Base-by-base conservation (phyloP, 2,329 filamentous ascomycete genomes). In the Hypoxylon sp. region DNA sequence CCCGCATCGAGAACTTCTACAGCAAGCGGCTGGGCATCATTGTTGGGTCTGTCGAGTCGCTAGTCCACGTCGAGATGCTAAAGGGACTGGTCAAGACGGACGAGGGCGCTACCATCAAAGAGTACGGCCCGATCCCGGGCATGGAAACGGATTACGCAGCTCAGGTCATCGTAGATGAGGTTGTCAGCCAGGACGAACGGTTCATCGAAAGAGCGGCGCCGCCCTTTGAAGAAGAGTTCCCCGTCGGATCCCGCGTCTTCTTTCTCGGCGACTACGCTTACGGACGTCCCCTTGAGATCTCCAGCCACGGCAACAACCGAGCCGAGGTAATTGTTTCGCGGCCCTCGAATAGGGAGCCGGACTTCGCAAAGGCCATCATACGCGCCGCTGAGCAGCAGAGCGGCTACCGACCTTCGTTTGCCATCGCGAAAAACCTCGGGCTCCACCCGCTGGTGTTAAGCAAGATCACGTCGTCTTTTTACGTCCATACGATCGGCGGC, bases 381-480 rank as follows among this genome's bases (percentile, higher is more conserved):
- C 76, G 75, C 46, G 81, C 86, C 54, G 87, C 91, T 15, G 89
- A 94, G 72, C 82, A 81, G 45, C 78, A 81, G 49, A 91, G 87
- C 55, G 88, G 85, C 1, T 99, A 98, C 74, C 87, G 84, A 23
- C 93, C 95, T 4, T 96, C 94, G 0, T 98, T 88, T 73, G 84
- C 88, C n/a, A 91, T 99, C 58, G 91, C 96, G 11, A 90, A 87
- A 70, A 87, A 89, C 71, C 81, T 99, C 9, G 83, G 85, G 3
- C 80, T 99, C 60, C 93, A 96, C 64, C 89, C 93, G 6, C 81
- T 99, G 46, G 90, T 95, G 2, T 80, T 99, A 26, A 96, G 93
- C 75, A 99, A 97, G 81, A 90, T 99, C 69, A 98, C 95, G 0
- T 96, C 95, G 1, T 93, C 94, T 0, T 98, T 96, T 74, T 90